Base-by-base conservation (phyloP, 208 protist genomes). In the Giardia duodenalis region DNA sequence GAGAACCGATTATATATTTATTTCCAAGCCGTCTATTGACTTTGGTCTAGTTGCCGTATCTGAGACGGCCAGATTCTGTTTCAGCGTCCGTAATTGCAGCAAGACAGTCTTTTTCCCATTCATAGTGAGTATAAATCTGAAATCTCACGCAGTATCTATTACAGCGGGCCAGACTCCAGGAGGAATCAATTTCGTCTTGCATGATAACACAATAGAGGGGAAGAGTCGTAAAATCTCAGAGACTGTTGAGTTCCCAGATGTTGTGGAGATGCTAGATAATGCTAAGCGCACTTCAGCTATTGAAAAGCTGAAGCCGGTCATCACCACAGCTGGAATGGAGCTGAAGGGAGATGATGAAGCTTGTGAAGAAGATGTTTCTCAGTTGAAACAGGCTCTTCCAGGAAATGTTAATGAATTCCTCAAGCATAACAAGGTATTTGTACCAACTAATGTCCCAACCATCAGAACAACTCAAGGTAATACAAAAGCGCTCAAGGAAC, bases 1-100 rank as follows among this genome's bases (percentile, higher is more conserved):
- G 57, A 76, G 57, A 30, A 91, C 88, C 43, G 88, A 91, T 47
- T 91, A 91, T 47, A 4, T 91, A 19, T 45, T 91, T n/a, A 67
- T 91, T n/a, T 91, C 88, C 2, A 45, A 91, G 88, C 88, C 88
- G 4, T n/a, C 88, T 2, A 22, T 91, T 2, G 88, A 91, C 44
- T 45, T 91, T 1, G 2, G 43, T 67, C 30, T 91, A 3, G 47
- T 91, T 30, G 44, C 88, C 2, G 43, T 91, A 10, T 45, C n/a
- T 2, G 45, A 47, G 10, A 45, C 22, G n/a, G 88, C 88, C 2
- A 47, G 0, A n/a, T 91, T 91, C 88, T 48, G n/a, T 42, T 91
- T 91, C 44, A 2, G n/a, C 2, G n/a, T 91, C 88, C n/a, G 44
- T 47, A 91, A 91, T 47, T 91, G 88, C n/a, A 47, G 42, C 44